Evolutionary conservation across 2,329 filamentous ascomycete species (phyloP).

Genomic region (Penicillium sp.): DNA sequence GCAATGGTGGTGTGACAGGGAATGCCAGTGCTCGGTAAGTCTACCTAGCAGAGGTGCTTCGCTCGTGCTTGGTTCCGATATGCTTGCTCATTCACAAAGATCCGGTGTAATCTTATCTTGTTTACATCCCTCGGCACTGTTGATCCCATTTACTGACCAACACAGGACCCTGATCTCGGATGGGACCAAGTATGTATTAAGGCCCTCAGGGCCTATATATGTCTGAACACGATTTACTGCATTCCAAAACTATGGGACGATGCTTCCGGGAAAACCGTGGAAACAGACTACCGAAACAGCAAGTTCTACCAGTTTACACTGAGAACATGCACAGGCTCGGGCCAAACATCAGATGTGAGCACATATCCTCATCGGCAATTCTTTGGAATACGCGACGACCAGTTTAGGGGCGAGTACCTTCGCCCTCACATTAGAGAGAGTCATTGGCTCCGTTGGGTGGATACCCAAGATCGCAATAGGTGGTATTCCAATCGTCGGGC

Average conservation of each 20-base stretch:
- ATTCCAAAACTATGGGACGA: conserved; percentile 7
- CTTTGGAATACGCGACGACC: neutral
- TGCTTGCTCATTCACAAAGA: neutral
- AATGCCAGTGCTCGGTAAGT: neutral
- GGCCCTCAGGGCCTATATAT: conserved; percentile 8
- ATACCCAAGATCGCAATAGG: too few species aligned
- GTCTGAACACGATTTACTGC: conserved; percentile 8
- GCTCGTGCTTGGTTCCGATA: neutral
- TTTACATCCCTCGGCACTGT: too few species aligned
- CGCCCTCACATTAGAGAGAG: neutral
- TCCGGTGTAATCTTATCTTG: too few species aligned
- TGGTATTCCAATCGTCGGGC: neutral
- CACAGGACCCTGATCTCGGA: conserved; percentile 1
- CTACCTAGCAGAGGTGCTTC: neutral
- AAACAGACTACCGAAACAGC: conserved; percentile 9
- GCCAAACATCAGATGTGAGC: neutral
- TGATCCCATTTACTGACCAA: neutral
- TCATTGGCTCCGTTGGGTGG: neutral
- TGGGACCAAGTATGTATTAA: conserved; percentile 7
- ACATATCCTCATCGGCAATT: conserved; percentile 8
- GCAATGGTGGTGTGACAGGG: neutral
- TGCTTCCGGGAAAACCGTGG: neutral
- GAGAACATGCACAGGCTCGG: neutral
- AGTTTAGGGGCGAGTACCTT: neutral
- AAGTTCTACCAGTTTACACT: conserved; percentile 8